Evolutionary conservation across 2,329 filamentous ascomycete species (phyloP).

Genomic region (Pseudogymnoascus sp.): DNA sequence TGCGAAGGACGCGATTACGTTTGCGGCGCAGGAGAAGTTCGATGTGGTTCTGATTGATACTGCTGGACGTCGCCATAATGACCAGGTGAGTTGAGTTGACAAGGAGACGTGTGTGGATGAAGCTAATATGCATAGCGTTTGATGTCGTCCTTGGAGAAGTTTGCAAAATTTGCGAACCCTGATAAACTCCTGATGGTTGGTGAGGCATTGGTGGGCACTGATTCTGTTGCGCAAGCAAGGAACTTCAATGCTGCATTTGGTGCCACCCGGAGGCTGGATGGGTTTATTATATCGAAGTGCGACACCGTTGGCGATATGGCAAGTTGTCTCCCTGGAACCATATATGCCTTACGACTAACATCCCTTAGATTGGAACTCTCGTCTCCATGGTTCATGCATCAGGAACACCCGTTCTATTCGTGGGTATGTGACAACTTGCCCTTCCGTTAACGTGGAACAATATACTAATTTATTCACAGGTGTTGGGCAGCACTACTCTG

Average conservation of each 20-base stretch:
- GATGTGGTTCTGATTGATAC: constrained; percentile 97
- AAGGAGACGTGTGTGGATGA: background rate
- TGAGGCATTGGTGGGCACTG: constrained; percentile 84
- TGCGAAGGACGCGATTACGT: constrained; percentile 83
- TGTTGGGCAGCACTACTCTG: constrained; percentile 60
- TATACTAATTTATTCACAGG: constrained; percentile 19
- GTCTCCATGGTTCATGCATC: constrained; percentile 98
- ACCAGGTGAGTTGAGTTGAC: constrained; percentile 41
- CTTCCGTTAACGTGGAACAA: background rate
- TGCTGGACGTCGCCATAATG: constrained; percentile 88
- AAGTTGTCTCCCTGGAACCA: constrained; percentile 31
- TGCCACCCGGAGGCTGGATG: constrained; percentile 68
- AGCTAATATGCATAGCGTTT: constrained; percentile 44
- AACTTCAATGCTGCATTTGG: constrained; percentile 96
- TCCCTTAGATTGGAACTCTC: constrained; percentile 50
- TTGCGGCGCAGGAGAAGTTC: constrained; percentile 65
- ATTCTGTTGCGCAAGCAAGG: constrained; percentile 87
- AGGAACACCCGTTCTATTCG: constrained; percentile 88
- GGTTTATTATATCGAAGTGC: constrained; percentile 97
- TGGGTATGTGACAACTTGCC: constrained; percentile 42
- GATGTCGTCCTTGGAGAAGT: constrained; percentile 96
- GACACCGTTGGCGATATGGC: constrained; percentile 99
- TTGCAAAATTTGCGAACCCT: constrained; percentile 88
- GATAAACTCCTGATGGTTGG: constrained; percentile 98
- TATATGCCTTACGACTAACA: constrained; percentile 5